Percentiles rank a stretch among this genome's conserved stretches.
Evolutionary conservation across 805 yeast genomes (phyloP).

Genomic region (Hanseniaspora lachancei): DNA sequence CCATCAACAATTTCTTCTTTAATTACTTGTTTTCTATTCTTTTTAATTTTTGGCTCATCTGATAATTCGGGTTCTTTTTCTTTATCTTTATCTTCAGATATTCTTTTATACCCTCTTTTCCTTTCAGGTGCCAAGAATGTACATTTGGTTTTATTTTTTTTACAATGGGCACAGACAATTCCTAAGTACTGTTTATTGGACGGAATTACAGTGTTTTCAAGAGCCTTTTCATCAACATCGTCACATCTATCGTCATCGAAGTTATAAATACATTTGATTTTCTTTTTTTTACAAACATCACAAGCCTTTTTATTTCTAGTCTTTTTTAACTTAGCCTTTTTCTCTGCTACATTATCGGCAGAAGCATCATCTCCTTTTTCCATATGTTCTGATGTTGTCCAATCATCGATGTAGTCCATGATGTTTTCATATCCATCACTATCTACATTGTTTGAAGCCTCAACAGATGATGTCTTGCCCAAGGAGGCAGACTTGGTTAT

Average conservation of each 20-base stretch:
- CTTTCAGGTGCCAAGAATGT: constrained; percentile 11
- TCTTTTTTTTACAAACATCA: constrained; percentile 47
- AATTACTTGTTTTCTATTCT: not conserved
- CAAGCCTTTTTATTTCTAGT: constrained; percentile 35
- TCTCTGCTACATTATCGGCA: not conserved
- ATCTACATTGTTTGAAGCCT: not conserved
- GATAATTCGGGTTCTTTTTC: not conserved
- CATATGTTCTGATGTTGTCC: not conserved
- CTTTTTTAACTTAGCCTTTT: constrained; percentile 19
- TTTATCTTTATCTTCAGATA: not conserved
- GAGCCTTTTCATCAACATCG: not conserved
- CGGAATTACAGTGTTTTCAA: constrained; percentile 4
- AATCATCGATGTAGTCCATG: not conserved
- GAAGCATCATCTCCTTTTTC: not conserved
- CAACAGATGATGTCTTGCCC: not conserved
- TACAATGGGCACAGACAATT: constrained; percentile 3
- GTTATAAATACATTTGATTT: constrained; percentile 45
- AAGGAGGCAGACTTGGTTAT: not conserved
- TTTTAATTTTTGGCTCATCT: not conserved
- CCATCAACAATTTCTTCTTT: not conserved
- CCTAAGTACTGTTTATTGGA: constrained; percentile 10
- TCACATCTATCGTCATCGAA: not conserved
- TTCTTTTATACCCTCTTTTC: constrained; percentile 8
- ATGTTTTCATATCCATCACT: not conserved
- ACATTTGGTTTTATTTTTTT: not conserved